Evolutionary conservation across 306 rosid species (phyloP), one percentile per base, ranked within the genome.

Genomic region (Trifolium repens): DNA sequence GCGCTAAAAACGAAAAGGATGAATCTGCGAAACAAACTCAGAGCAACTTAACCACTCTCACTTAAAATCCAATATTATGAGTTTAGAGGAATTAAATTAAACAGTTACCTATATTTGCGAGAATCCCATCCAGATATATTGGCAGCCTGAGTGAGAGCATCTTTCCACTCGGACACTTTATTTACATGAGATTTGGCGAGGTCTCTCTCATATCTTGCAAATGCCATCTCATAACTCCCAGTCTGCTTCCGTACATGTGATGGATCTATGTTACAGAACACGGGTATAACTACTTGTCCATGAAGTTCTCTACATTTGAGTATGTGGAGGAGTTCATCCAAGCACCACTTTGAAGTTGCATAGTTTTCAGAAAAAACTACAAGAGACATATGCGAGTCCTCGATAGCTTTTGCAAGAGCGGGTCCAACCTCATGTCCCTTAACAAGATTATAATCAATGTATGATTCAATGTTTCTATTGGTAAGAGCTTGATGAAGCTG

Each of bases 101-200:
- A 30, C 3, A 30, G 13, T 65, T 43, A 62, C 79, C 43, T 55
- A 16, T 42, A 16, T 12, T 12, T 12, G 0, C 54, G 42, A 15
- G 67, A 73, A 22, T 74, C 72, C 84, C 84, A 80, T 59, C 84
- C 84, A 37, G 76, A 74, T 22, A 80, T 74, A 49, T 67, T 26
- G 50, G 84, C 70, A 0, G 71, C 84, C 34, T 35, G 8, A 10
- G n/a, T 67, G 22, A 80, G 76, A 37, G 79, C 84, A 80, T 12
- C 11, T 74, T 1, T 80, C 84, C 79, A 80, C 5, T 8, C 14
- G 0, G 5, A 57, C 19, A 17, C 19, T 17, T 17, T 17, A 17
- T 17, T 17, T 17, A 17, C 19, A 17, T 17, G 19, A 17, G 19
- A 17, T 17, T 17, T 17, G 19, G 19, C 19, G 19, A 13, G 4